Evolutionary conservation across 176 grass and related monocot genomes (phyloP).

Genomic region (Cenchrus fungigraminus): DNA sequence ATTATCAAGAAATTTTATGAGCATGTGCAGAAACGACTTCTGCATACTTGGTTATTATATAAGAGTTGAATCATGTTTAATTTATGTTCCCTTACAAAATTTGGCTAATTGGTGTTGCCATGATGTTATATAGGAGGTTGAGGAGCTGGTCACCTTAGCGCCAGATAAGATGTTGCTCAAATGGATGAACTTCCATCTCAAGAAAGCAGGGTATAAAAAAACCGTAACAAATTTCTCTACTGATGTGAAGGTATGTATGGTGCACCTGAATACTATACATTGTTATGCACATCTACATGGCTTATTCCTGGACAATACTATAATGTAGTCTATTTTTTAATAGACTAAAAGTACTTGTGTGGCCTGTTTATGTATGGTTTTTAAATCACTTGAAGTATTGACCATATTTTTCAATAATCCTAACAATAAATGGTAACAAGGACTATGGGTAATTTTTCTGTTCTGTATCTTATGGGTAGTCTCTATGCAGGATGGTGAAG

Average conservation of each 20-base stretch:
- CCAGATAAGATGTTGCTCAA: slow-evolving; percentile 98
- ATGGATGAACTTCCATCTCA: slow-evolving; percentile 99
- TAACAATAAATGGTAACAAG: background rate
- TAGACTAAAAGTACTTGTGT: background rate
- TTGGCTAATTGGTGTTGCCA: slow-evolving; percentile 26
- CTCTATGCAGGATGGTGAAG: slow-evolving; percentile 84
- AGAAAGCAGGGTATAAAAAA: slow-evolving; percentile 97
- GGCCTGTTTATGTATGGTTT: background rate
- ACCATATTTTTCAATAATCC: background rate
- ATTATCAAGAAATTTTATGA: slow-evolving; percentile 5
- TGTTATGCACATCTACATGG: background rate
- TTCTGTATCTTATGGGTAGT: slow-evolving; percentile 28
- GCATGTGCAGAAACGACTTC: background rate
- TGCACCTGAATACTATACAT: background rate
- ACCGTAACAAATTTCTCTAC: slow-evolving; percentile 96
- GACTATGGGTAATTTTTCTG: slow-evolving; percentile 9
- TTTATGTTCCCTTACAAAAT: background rate
- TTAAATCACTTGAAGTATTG: slow-evolving; percentile 12
- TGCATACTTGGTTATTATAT: background rate
- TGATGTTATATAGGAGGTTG: slow-evolving; percentile 69
- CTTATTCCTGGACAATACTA: background rate
- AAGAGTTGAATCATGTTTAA: background rate
- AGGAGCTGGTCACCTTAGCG: slow-evolving; percentile 81
- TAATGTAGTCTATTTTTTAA: background rate
- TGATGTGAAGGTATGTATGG: slow-evolving; percentile 81